Base-by-base conservation (phyloP, 108 stramenopile species). In the Skeletonema marinoi region DNA sequence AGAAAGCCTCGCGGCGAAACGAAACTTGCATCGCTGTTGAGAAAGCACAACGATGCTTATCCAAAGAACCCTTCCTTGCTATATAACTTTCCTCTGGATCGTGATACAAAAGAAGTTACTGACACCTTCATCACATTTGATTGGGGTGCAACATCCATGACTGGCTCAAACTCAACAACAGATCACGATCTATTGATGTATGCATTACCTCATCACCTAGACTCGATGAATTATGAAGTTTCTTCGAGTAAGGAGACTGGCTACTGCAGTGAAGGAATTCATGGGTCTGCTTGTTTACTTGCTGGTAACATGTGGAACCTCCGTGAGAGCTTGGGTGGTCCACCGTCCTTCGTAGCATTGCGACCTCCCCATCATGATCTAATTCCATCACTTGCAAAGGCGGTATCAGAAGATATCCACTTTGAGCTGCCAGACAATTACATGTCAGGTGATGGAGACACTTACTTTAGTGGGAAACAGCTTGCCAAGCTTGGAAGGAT, bases 401-500 rank as follows among this genome's bases (percentile, higher is more conserved):
- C 84, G 6, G 44, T 95, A 0, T 33, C 54, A 11, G 81, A 76
- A 13, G 93, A 91, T 65, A 87, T 89, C n/a, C 32, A 70, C 7
- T 97, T 83, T 68, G 30, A 68, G 19, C 48, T 97, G 16, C 93
- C 93, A 11, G 84, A 73, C 10, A 93, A 93, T 76, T 97, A 89
- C 71, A 73, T 83, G 82, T 59, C 74, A 42, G 98, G 98, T 41
- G 94, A 91, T 62, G 96, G 97, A 11, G 98, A 98, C 71, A 98
- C 97, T 2, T 98, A 98, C 75, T 98, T 98, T 73, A 89, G 90
- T 31, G 97, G 96, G 1, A 98, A 98, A 69, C 85, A 90, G 86
- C 70, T 98, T 25, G 96, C 97, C 21, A 96, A 95, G 73, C 81
- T 96, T 54, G 92, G 86, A 25, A 91, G 97, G 0, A 95, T 96